These are phyloP conservation scores for Blastobotrys peoriensis DNA, from an alignment of 805 yeast genomes.

Conservation along the genomic window DNA sequence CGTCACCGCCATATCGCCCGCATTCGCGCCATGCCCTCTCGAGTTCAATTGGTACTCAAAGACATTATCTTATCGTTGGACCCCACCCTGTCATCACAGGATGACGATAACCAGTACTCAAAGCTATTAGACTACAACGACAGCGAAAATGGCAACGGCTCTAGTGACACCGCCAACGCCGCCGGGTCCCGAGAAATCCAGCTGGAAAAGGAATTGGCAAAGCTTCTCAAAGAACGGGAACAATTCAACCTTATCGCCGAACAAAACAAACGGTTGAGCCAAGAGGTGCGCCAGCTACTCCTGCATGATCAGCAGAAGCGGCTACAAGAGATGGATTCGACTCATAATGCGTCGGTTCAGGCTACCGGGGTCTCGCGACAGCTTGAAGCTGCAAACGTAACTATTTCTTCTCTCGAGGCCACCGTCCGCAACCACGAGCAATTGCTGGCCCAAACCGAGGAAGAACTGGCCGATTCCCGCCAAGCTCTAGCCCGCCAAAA, in stretches of 20 bases:
- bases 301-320: constrained; percentile 3
- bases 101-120: no score
- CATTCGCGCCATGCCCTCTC: background rate
- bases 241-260: background rate
- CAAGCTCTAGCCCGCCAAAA: background rate
- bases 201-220: constrained; percentile 13
- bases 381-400: background rate
- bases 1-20: background rate
- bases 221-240: constrained; percentile 9
- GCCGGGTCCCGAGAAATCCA: constrained; percentile 11
- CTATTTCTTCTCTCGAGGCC: background rate
- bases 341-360: no score
- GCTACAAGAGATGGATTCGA: no score
- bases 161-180: no score
- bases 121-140: constrained; percentile 3
- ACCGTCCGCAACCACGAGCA: constrained; percentile 4
- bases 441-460: constrained; percentile 7
- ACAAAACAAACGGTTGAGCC: background rate
- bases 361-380: no score
- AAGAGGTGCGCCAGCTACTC: constrained; percentile 5
- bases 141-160: constrained; percentile 10
- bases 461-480: background rate
- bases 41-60: background rate
- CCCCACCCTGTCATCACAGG: no score
- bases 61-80: background rate